Evolutionary conservation across 768 basidiomycete genomes (phyloP), one percentile per base, ranked within the genome.

Genomic region (Lanmaoa rubissima): DNA sequence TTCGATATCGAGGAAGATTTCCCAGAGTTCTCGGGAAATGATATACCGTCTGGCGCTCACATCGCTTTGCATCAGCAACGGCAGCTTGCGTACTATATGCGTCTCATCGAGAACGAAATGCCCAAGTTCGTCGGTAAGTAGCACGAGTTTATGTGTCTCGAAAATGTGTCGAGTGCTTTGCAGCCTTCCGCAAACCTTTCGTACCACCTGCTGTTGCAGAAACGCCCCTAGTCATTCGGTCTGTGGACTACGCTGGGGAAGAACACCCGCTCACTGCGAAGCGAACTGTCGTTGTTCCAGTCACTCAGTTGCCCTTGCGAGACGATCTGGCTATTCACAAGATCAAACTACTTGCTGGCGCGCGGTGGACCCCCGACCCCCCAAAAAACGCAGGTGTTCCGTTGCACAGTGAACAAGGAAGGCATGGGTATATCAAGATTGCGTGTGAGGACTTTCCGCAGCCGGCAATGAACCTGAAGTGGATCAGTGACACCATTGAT

Each of bases 401-500:
- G 24, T 49, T 55, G 40, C 76, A 75, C 46, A 70, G 70, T 11
- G 70, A 80, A 42, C 77, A 77, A 45, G 72, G 68, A 11, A 82
- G 79, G 69, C 82, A 92, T 54, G 95, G 95, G 5, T 95, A 83
- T 74, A 78, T 99, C 73, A 94, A 94, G 76, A 90, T 98, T 58
- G 81, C 89, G 1, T 94, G 91, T 67, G 95, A 98, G 65, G 84
- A 89, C 71, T 96, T 93, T 72, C 85, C 86, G 8, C 79, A 83
- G 61, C 82, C 86, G 2, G 79, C 84, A 28, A 88, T 91, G 90
- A 99, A 99, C 73, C 76, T 96, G 65, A 96, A 95, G 72, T 96
- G 93, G 90, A 92, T 90, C 40, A 90, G 88, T 61, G 95, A 98
- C 68, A 80, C 84, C 16, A 72, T 99, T 53, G 90, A 94, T 66